These are phyloP conservation scores for Osmanthus fragrans DNA, from an alignment of 257 asterid species.

Conservation along the genomic window DNA sequence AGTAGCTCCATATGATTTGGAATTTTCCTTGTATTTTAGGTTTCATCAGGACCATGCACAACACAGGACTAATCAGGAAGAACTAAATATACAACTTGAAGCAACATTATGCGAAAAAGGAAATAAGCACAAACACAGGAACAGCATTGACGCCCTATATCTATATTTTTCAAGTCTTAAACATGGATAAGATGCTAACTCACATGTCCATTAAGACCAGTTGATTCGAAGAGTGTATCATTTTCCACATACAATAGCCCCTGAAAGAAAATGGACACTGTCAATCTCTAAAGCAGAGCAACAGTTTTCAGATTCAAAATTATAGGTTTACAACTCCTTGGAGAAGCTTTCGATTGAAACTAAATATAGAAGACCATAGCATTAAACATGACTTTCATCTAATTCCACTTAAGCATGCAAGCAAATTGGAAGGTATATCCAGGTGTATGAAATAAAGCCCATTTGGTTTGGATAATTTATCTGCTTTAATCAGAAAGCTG, in stretches of 20 bases:
- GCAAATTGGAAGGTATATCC: background rate
- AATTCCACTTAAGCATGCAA: conserved; percentile 6
- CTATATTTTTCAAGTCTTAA: background rate
- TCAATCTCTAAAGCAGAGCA: conserved; percentile 17
- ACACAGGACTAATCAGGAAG: background rate
- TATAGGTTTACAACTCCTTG: background rate
- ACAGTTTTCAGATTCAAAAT: conserved; percentile 3
- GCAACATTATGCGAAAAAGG: conserved; percentile 4
- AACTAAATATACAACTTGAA: background rate
- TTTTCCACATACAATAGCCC: conserved; percentile 88
- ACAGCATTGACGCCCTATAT: background rate
- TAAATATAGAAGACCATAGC: background rate
- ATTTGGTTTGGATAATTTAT: background rate
- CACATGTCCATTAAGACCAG: conserved; percentile 86
- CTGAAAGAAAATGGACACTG: conserved; percentile 39
- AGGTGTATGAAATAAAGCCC: background rate
- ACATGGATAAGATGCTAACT: conserved; percentile 30
- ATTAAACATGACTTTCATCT: conserved; percentile 9
- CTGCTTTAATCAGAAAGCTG: background rate
- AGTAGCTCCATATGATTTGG: background rate
- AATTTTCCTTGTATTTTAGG: background rate
- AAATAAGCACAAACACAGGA: background rate
- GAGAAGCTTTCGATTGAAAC: background rate
- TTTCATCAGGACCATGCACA: conserved; percentile 2
- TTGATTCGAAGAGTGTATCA: conserved; percentile 78